Evolutionary conservation across 2,329 filamentous ascomycete species (phyloP), one percentile per base, ranked within the genome.

Genomic region (Chrysoporthe deuterocubensis): DNA sequence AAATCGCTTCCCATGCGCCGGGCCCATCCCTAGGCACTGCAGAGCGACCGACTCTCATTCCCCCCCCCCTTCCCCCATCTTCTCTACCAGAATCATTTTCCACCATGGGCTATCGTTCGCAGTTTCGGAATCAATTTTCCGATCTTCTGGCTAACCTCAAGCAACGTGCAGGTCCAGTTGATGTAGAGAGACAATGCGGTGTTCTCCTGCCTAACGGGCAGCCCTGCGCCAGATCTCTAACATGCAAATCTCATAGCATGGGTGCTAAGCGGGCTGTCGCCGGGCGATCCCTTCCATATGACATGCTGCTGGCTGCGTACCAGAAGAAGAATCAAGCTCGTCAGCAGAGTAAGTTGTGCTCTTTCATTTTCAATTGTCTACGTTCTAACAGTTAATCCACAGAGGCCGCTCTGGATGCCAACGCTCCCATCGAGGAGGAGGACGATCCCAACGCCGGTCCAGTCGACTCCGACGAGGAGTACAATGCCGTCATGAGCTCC

Each of bases 311-410:
- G 48, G 90, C 92, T 16, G 90, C 91, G 8, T 96, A 96, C 75
- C 92, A 96, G 78, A 97, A 98, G 85, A 98, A 97, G 84, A 99
- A 99, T 75, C 96, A 98, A 79, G 96, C 96, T 32, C 97, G 97
- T 76, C 93, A 97, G 81, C 96, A 98, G 79, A 97, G 93, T 94
- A 84, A 81, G 90, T 86, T 50, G 68, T 16, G 9, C 44, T 42
- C 46, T 7, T 8, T 4, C 8, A 3, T n/a, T 2, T 52, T 4
- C 21, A 4, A 34, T 1, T 48, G 11, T 18, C 8, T 13, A 18
- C 0, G 16, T 46, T 14, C 46, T 68, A 3, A 67, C 52, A 46
- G 54, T 13, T 65, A 73, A 52, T 58, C 65, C 65, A 74, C 77
- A 96, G 93, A 97, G 82, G 94, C 94, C 46, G 94, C 94, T 48